phyloP scores from a whole-genome alignment of 1,284 basidiomycete genomes.

The Boletellus deceptivus region DNA sequence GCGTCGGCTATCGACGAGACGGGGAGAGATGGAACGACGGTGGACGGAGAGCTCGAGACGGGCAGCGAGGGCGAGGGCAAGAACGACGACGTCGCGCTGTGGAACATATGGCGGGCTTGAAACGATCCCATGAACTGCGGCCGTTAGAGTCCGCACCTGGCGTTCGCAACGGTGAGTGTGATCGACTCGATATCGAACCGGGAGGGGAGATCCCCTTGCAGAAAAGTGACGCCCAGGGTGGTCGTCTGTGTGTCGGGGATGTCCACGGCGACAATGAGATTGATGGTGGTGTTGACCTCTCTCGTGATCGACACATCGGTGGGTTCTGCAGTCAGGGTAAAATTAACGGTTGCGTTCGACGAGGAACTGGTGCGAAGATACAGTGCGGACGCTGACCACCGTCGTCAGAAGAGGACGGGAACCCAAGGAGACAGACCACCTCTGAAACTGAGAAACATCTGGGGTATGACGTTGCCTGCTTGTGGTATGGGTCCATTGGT shows the following conservation, averaged over 20 bases:
- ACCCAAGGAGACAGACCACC: slow-evolving; percentile 33
- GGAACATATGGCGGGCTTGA: neutral
- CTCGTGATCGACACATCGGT: slow-evolving; percentile 26
- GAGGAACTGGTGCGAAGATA: slow-evolving; percentile 42
- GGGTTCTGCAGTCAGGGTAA: slow-evolving; percentile 43
- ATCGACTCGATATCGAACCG: slow-evolving; percentile 44
- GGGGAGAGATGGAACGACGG: slow-evolving; percentile 25
- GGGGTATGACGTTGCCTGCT: slow-evolving; percentile 45
- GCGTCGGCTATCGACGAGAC: slow-evolving; percentile 7
- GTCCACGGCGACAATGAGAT: slow-evolving; percentile 35
- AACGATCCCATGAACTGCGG: neutral
- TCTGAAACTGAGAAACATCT: slow-evolving; percentile 52
- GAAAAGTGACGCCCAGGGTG: slow-evolving; percentile 43
- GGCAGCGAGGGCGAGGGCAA: slow-evolving; percentile 44
- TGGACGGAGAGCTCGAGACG: slow-evolving; percentile 37
- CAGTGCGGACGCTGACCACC: slow-evolving; percentile 41
- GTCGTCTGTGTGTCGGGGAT: slow-evolving; percentile 41
- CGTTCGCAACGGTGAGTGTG: slow-evolving; percentile 38
- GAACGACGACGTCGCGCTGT: slow-evolving; percentile 39
- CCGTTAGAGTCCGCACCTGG: slow-evolving; percentile 35
- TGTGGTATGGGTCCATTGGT: slow-evolving; percentile 38
- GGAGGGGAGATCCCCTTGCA: slow-evolving; percentile 27
- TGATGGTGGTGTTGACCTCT: slow-evolving; percentile 31
- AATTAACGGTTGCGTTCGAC: slow-evolving; percentile 51
- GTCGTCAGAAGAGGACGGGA: slow-evolving; percentile 1